Conservation (phyloP, 1,139 yeast genomes). For the Kurtzmaniella quercitrusa region DNA sequence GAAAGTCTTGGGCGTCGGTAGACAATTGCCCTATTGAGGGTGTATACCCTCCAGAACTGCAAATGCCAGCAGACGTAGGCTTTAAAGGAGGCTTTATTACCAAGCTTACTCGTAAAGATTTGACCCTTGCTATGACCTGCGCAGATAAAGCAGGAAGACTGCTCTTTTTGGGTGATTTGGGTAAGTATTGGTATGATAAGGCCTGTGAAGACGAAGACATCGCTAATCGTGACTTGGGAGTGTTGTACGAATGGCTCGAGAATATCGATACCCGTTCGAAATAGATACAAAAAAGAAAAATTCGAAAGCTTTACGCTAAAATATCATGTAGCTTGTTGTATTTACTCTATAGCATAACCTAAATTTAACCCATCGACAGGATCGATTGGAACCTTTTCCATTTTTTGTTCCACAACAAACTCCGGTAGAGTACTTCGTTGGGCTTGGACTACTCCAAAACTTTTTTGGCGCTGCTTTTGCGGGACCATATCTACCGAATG, state of each 20-base stretch:
- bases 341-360: slow-evolving; percentile 17
- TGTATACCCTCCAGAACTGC: slow-evolving; percentile 38
- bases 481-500: slow-evolving; percentile 2
- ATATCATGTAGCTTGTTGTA: no score
- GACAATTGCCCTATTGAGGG: slow-evolving; percentile 60
- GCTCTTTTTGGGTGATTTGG: slow-evolving; percentile 39
- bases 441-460: slow-evolving; percentile 22
- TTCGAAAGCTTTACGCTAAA: no score
- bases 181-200: slow-evolving; percentile 41
- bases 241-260: slow-evolving; percentile 44
- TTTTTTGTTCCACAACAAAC: background rate
- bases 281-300: slow-evolving; percentile 1
- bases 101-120: slow-evolving; percentile 53
- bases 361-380: slow-evolving; percentile 18
- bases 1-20: slow-evolving; percentile 58
- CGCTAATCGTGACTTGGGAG: slow-evolving; percentile 44
- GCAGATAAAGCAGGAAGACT: slow-evolving; percentile 36
- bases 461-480: slow-evolving; percentile 18
- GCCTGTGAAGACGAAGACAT: slow-evolving; percentile 43
- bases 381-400: slow-evolving; percentile 1
- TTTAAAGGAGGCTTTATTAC: slow-evolving; percentile 55
- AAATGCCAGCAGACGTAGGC: slow-evolving; percentile 45
- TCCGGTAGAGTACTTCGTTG: background rate
- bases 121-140: slow-evolving; percentile 50
- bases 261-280: slow-evolving; percentile 15